These are phyloP conservation scores for Wickerhamiella spandovensis DNA, from an alignment of 805 yeast genomes.

Conservation along the genomic window DNA sequence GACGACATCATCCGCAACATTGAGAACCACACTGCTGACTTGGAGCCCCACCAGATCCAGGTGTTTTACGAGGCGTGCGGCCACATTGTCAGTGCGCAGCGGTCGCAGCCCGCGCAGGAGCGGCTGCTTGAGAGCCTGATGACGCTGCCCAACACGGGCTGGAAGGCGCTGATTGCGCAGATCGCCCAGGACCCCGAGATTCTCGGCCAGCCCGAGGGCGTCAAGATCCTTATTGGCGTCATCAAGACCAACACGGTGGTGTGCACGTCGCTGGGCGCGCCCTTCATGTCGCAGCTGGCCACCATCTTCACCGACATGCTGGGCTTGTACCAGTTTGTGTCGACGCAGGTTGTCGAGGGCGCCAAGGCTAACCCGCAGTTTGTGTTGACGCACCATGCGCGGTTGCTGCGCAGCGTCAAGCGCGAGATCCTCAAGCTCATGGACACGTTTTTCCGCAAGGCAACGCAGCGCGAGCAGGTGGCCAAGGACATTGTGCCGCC, in stretches of 20 bases:
- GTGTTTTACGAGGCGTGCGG: conserved; percentile 98
- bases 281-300: conserved; percentile 78
- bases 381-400: conserved; percentile 85
- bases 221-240: conserved; percentile 83
- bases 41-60: conserved; percentile 95
- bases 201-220: conserved; percentile 55
- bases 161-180: conserved; percentile 79
- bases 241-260: conserved; percentile 93
- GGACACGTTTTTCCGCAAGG: conserved; percentile 78
- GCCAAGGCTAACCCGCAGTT: conserved; percentile 69
- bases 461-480: conserved; percentile 73
- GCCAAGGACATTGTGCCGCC: conserved; percentile 75
- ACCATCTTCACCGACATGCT: conserved; percentile 80
- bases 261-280: conserved; percentile 88
- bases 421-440: conserved; percentile 82
- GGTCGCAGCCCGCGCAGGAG: conserved; percentile 52
- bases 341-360: conserved; percentile 60
- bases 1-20: conserved; percentile 77
- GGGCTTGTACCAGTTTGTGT: conserved; percentile 76
- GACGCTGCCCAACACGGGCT: conserved; percentile 87
- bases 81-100: conserved; percentile 78
- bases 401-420: conserved; percentile 91
- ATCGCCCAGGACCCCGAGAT: conserved; percentile 74
- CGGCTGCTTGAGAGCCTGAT: conserved; percentile 63
- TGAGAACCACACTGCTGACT: conserved; percentile 75